Conservation (phyloP, 2,329 filamentous ascomycete genomes). For the Cladorrhinum sp. region DNA sequence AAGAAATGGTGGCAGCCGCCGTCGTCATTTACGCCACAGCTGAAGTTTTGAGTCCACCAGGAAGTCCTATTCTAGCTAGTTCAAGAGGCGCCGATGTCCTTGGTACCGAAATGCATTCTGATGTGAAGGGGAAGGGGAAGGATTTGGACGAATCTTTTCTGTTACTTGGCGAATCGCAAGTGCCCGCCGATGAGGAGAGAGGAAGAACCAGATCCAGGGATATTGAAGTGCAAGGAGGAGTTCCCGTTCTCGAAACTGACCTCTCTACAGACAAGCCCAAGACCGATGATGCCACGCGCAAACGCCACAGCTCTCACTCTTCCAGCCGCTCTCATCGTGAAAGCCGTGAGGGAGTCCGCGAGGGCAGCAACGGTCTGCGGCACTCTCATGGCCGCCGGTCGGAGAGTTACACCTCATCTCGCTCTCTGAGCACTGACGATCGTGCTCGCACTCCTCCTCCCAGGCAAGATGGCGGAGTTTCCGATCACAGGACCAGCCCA, state of each 20-base stretch:
- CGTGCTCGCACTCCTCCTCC: slow-evolving; percentile 39
- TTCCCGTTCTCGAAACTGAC: slow-evolving; percentile 52
- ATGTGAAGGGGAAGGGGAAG: slow-evolving; percentile 29
- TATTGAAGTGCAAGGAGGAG: slow-evolving; percentile 38
- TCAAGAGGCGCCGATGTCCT: slow-evolving; percentile 27
- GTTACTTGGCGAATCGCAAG: slow-evolving; percentile 25
- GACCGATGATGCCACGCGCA: slow-evolving; percentile 35
- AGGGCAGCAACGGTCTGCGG: slow-evolving; percentile 28
- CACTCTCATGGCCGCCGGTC: slow-evolving; percentile 35
- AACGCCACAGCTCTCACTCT: slow-evolving; percentile 42
- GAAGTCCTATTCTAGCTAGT: slow-evolving; percentile 35
- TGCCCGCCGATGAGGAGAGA: slow-evolving; percentile 27
- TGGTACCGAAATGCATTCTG: slow-evolving; percentile 31
- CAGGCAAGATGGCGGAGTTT: slow-evolving; percentile 46
- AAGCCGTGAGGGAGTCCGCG: slow-evolving; percentile 26
- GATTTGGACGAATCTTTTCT: slow-evolving; percentile 24
- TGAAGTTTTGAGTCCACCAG: slow-evolving; percentile 44
- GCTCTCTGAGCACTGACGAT: slow-evolving; percentile 36
- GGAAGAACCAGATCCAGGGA: slow-evolving; percentile 32
- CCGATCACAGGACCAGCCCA: slow-evolving; percentile 39
- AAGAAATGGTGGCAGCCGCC: slow-evolving; percentile 53
- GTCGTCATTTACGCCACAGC: slow-evolving; percentile 53
- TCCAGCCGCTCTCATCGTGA: slow-evolving; percentile 36
- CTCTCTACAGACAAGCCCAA: slow-evolving; percentile 48
- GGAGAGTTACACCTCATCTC: slow-evolving; percentile 35